Evolutionary conservation across 129 eudicot species (phyloP).

Genomic region (Tanacetum coccineum): DNA sequence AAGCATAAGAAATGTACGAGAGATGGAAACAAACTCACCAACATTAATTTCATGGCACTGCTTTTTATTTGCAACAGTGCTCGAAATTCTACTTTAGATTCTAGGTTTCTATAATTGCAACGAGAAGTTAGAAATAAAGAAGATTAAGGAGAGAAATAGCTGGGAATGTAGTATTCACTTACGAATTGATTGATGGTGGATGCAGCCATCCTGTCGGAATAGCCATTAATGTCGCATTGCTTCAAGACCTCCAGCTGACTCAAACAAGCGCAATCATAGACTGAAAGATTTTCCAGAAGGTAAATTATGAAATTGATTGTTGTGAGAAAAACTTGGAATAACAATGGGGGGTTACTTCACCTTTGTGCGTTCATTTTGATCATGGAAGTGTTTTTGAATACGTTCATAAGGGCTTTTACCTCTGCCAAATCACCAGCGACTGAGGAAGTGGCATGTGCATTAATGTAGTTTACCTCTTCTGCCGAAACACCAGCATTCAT

Average conservation of each 20-base stretch:
- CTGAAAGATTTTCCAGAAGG: conserved; percentile 26
- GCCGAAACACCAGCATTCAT: conserved; percentile 73
- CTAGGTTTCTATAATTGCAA: conserved; percentile 1
- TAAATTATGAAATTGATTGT: not conserved
- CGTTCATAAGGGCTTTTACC: conserved; percentile 65
- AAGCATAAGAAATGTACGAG: too few species aligned
- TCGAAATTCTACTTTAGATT: not conserved
- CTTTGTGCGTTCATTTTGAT: conserved; percentile 89
- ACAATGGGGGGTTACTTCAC: conserved; percentile 29
- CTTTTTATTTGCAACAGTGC: conserved; percentile 21
- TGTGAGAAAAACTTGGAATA: not conserved
- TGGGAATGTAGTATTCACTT: conserved; percentile 20
- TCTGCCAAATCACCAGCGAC: conserved; percentile 74
- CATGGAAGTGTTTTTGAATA: conserved; percentile 61
- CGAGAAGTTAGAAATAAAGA: not conserved
- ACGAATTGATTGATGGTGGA: conserved; percentile 72
- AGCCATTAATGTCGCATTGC: conserved; percentile 83
- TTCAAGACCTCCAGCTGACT: conserved; percentile 83
- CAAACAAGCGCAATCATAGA: conserved; percentile 78
- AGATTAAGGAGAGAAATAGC: conserved; percentile 17
- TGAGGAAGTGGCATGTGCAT: conserved; percentile 91
- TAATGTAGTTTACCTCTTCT: conserved; percentile 91
- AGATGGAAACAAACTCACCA: conserved; percentile 18
- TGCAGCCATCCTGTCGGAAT: conserved; percentile 34
- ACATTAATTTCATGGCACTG: conserved; percentile 26